Base-by-base conservation (phyloP, 139 green algal genomes). In the Nannochloris sp. region DNA sequence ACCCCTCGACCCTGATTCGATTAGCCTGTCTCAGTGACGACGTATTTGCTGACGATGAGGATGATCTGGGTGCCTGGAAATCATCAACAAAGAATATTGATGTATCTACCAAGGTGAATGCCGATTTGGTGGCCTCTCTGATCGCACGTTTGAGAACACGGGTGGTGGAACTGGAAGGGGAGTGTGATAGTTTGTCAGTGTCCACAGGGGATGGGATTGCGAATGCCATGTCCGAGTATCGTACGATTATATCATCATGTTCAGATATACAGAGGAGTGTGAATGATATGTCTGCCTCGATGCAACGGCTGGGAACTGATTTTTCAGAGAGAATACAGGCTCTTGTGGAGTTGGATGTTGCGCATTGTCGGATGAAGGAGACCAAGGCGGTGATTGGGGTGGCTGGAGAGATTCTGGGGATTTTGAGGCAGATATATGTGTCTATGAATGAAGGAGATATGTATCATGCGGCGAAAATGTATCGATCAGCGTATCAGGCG, bases 281-380 rank as follows among this genome's bases (percentile, higher is more conserved):
- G 14, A 23, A 64, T n/a, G 58, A 51, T 17, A 51, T 49, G 20
- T 25, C 25, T 17, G 43, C 58, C 17, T 25, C 40, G 12, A 50
- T 64, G 58, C 58, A 64, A 36, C 58, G 62, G 16, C 37, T 63
- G 13, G 25, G 40, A 29, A 28, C 36, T 48, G 11, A 68, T 63
- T 62, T 62, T 56, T 43, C 56, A 17, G 20, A n/a, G 4, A 44
- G 48, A 20, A 56, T 45, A 12, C 30, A 68, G 12, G 14, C 56
- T 10, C n/a, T 45, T 4, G 43, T 59, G 12, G 36, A 68, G 16
- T 28, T 25, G 23, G n/a, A 44, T 17, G 12, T 59, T 50, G 40
- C 25, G 11, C 20, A 56, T 20, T 14, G 8, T 26, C 23, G 58
- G 23, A 51, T 64, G 23, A 14, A 29, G 23, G 23, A 50, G 20